These are phyloP conservation scores for Castanea crenata DNA, from an alignment of 306 rosid species.

Conservation along the genomic window DNA sequence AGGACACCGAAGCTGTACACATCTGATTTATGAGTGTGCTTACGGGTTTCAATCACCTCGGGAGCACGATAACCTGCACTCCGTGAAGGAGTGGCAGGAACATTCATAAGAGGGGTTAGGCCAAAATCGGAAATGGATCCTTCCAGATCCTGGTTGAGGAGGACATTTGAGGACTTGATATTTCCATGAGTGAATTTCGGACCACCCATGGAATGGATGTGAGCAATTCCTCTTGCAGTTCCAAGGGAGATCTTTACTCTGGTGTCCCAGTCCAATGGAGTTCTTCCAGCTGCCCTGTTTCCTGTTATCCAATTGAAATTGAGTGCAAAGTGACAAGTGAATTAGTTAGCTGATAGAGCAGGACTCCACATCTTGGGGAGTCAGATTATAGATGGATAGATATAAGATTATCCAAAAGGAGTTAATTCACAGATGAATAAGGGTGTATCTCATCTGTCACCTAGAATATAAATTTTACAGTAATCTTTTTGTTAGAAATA, in stretches of 20 bases:
- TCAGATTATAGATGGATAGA: background rate
- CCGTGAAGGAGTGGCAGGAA: conserved; percentile 70
- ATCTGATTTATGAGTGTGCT: conserved; percentile 88
- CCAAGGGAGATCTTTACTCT: conserved; percentile 74
- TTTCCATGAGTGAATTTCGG: conserved; percentile 86
- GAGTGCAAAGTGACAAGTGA: conserved; percentile 10
- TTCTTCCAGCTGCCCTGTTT: conserved; percentile 62
- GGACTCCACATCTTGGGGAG: conserved; percentile 6
- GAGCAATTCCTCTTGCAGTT: conserved; percentile 81
- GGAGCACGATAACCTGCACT: conserved; percentile 96
- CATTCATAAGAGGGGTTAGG: conserved; percentile 77
- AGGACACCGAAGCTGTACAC: conserved; percentile 93
- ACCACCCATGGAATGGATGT: conserved; percentile 80
- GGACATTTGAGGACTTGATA: conserved; percentile 85
- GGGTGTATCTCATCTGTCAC: background rate
- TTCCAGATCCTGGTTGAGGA: conserved; percentile 68
- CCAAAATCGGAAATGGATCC: conserved; percentile 91
- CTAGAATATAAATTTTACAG: background rate
- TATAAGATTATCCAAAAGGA: background rate
- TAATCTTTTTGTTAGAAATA: background rate
- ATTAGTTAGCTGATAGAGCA: background rate
- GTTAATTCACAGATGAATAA: background rate
- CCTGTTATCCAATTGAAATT: conserved; percentile 47
- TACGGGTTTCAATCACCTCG: conserved; percentile 82
- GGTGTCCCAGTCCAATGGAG: conserved; percentile 77